Conservation (phyloP, 306 rosid genomes). For the Begonia fuchsioides region DNA sequence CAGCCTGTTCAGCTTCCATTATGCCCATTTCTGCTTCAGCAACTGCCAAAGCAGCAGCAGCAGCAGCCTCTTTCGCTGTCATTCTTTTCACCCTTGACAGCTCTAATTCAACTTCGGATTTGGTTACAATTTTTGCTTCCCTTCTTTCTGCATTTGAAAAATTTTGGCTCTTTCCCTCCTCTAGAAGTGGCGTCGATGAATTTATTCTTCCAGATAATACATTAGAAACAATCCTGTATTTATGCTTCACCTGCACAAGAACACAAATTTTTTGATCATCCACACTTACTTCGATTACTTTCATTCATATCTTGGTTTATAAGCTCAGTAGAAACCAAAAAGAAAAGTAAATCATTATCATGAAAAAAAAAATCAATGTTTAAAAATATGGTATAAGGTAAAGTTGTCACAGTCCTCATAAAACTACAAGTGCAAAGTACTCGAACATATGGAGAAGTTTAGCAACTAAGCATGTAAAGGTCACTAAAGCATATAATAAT, state of each 20-base stretch:
- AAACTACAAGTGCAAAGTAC: no score
- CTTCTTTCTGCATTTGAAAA: slow-evolving; percentile 37
- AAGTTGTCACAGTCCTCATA: no score
- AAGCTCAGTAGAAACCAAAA: not conserved
- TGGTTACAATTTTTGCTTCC: slow-evolving; percentile 38
- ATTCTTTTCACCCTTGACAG: slow-evolving; percentile 51
- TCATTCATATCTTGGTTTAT: not conserved
- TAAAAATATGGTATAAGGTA: no score
- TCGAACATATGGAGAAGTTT: no score
- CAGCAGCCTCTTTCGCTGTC: slow-evolving; percentile 82
- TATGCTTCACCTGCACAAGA: slow-evolving; percentile 55
- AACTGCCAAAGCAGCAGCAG: slow-evolving; percentile 82
- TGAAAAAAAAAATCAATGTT: no score
- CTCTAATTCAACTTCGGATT: slow-evolving; percentile 63
- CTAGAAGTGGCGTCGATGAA: slow-evolving; percentile 29
- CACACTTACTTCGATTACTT: not conserved
- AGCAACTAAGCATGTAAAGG: no score
- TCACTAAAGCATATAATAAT: no score
- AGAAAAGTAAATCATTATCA: no score
- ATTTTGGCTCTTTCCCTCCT: slow-evolving; percentile 41
- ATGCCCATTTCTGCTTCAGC: slow-evolving; percentile 94
- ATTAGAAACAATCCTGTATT: slow-evolving; percentile 38
- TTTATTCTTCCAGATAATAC: no score
- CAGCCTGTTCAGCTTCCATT: slow-evolving; percentile 82
- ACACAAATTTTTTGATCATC: not conserved